Evolutionary conservation across 2,329 filamentous ascomycete species (phyloP).

Genomic region (Colletotrichum eremochloae): DNA sequence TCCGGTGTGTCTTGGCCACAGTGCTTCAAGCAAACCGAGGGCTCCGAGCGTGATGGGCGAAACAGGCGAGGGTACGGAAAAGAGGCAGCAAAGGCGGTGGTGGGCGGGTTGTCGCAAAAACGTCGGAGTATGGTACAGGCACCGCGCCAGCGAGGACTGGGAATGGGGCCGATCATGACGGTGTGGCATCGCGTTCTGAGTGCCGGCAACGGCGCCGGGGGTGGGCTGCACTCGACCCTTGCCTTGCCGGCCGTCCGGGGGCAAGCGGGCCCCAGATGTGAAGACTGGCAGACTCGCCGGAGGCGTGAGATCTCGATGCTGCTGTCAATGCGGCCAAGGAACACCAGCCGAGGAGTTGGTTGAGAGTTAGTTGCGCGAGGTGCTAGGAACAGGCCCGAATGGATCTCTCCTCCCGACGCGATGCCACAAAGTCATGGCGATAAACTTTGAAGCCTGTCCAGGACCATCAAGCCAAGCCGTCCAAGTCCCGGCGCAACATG

Average conservation of each 20-base stretch:
- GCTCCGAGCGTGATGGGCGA: not conserved
- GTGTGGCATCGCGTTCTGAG: not conserved
- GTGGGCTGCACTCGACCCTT: not conserved
- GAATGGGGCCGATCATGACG: slow-evolving; percentile 14
- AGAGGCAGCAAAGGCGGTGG: not conserved
- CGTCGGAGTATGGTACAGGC: not conserved
- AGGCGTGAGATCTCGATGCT: not conserved
- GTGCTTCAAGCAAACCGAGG: not conserved
- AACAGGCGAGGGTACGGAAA: not conserved
- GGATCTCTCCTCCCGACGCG: not conserved
- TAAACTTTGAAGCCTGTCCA: not conserved
- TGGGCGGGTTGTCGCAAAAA: not conserved
- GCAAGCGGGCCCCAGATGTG: not conserved
- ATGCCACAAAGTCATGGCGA: not conserved
- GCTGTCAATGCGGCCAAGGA: slow-evolving; percentile 7
- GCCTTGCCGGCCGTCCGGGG: not conserved
- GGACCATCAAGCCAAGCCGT: not conserved
- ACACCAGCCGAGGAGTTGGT: not conserved
- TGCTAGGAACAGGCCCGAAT: slow-evolving; percentile 2
- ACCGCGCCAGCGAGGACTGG: slow-evolving; percentile 6
- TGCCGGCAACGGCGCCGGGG: slow-evolving; percentile 4
- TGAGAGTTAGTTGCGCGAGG: slow-evolving; percentile 6
- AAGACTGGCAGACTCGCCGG: not conserved
- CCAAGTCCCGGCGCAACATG: not conserved
- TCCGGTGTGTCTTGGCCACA: not conserved